A percentile compares a stretch with the other conserved stretches of the same genome.
phyloP scores from a whole-genome alignment of 129 eudicot species.

The Flaveria bidentis region DNA sequence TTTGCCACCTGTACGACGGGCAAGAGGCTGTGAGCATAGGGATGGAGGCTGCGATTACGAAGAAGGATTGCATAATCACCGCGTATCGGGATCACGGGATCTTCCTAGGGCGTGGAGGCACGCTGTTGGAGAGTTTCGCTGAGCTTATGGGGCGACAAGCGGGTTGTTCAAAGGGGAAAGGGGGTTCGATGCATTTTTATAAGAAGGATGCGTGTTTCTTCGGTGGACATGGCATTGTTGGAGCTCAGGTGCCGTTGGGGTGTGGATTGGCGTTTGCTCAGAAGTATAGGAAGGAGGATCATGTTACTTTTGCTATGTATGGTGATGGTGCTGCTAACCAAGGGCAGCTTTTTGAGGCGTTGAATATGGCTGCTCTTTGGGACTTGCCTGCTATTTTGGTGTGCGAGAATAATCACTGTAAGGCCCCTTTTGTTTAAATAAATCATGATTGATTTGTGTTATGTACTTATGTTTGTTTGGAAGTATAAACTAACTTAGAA shows the following conservation, averaged over 20 bases:
- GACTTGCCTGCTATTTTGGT: conserved; percentile 96
- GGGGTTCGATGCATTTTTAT: conserved; percentile 97
- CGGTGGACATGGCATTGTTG: conserved; percentile 98
- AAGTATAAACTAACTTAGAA: not conserved
- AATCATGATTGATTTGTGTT: not conserved
- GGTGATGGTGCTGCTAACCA: conserved; percentile 99
- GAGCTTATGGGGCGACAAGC: conserved; percentile 86
- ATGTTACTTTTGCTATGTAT: conserved; percentile 73
- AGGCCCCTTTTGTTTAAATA: conserved; percentile 6
- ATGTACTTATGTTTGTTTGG: conserved; percentile 5
- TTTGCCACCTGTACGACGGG: conserved; percentile 92
- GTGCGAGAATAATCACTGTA: conserved; percentile 99
- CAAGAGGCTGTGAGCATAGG: conserved; percentile 94
- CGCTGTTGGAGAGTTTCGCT: conserved; percentile 59
- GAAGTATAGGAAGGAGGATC: conserved; percentile 82
- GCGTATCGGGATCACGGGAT: conserved; percentile 90
- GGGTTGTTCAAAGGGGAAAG: conserved; percentile 93
- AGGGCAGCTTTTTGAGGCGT: conserved; percentile 93
- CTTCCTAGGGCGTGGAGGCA: conserved; percentile 79
- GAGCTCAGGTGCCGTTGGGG: conserved; percentile 95
- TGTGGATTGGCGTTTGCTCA: conserved; percentile 96
- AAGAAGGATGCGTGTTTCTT: conserved; percentile 77
- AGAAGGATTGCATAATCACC: conserved; percentile 78
- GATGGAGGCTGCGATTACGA: conserved; percentile 91
- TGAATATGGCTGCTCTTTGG: conserved; percentile 99